Percentiles rank a stretch among this genome's conserved stretches.
Evolutionary conservation across 2,329 filamentous ascomycete species (phyloP).

Genomic region (Arthrobotrys sinensis): DNA sequence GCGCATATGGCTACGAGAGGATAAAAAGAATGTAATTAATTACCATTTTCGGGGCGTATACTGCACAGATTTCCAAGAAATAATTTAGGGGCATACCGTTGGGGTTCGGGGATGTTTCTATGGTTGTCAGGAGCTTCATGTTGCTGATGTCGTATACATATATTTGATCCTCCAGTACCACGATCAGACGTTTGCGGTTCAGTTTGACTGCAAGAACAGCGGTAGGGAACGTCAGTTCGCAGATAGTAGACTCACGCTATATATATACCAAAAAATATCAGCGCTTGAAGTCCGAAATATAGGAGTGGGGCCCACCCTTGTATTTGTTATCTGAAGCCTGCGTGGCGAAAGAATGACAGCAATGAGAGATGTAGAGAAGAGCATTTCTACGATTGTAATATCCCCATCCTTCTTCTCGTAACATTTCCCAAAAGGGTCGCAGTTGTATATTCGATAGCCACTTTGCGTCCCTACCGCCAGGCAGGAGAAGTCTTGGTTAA

Average conservation of each 20-base stretch:
- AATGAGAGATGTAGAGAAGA: slow-evolving; percentile 97
- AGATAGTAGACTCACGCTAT: slow-evolving; percentile 85
- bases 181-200: slow-evolving; percentile 92
- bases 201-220: slow-evolving; percentile 93
- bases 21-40: slow-evolving; percentile 63
- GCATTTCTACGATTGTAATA: slow-evolving; percentile 96
- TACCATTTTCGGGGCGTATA: slow-evolving; percentile 32
- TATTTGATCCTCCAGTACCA: slow-evolving; percentile 94
- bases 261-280: neutral
- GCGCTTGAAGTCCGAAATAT: slow-evolving; percentile 12
- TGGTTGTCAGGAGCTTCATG: slow-evolving; percentile 94
- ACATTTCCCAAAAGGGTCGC: slow-evolving; percentile 94
- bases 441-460: slow-evolving; percentile 96
- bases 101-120: slow-evolving; percentile 93
- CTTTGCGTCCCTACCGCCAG: slow-evolving; percentile 94
- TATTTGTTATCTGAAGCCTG: slow-evolving; percentile 95
- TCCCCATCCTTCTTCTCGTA: slow-evolving; percentile 96
- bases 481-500: slow-evolving; percentile 99
- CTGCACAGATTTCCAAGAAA: neutral
- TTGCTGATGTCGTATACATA: slow-evolving; percentile 99
- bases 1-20: slow-evolving; percentile 81
- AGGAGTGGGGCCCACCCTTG: slow-evolving; percentile 77
- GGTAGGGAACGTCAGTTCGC: slow-evolving; percentile 98
- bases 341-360: slow-evolving; percentile 92
- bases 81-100: slow-evolving; percentile 71